A percentile compares a stretch with the other conserved stretches of the same genome.
These are phyloP conservation scores for Penicillium hordei DNA, from an alignment of 2,329 filamentous ascomycete species.

Conservation along the genomic window DNA sequence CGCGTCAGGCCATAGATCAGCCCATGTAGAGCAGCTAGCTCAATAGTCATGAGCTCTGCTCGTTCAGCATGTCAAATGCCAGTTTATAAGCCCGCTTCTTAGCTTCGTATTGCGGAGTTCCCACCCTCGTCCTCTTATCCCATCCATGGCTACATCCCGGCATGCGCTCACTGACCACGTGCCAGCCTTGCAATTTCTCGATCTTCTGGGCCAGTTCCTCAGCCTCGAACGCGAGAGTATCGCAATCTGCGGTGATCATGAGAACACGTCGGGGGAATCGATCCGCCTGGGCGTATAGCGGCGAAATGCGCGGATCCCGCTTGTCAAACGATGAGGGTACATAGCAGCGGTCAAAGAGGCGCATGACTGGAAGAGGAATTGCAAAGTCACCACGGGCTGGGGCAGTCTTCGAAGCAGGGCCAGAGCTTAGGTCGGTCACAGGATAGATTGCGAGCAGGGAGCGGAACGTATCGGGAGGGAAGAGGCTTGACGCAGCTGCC, in stretches of 20 bases:
- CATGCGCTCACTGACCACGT: constrained; percentile 36
- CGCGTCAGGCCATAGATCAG: constrained; percentile 3
- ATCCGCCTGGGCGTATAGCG: constrained; percentile 27
- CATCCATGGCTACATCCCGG: constrained; percentile 41
- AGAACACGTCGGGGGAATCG: constrained; percentile 32
- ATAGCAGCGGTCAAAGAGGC: constrained; percentile 34
- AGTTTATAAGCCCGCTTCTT: constrained; percentile 38
- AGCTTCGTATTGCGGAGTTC: constrained; percentile 29
- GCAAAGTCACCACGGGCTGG: constrained; percentile 23
- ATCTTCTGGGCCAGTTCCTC: constrained; percentile 32
- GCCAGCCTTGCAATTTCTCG: constrained; percentile 16
- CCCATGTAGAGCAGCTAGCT: neutral
- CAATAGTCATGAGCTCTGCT: neutral
- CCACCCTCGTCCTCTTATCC: constrained; percentile 36
- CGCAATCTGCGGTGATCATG: constrained; percentile 33
- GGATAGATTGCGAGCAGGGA: constrained; percentile 38
- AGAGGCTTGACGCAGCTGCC: constrained; percentile 30
- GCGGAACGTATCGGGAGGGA: constrained; percentile 33
- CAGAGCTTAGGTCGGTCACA: constrained; percentile 25
- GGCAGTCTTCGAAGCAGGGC: constrained; percentile 21
- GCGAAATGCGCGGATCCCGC: constrained; percentile 36
- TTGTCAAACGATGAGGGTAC: constrained; percentile 25
- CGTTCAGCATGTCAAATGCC: constrained; percentile 33
- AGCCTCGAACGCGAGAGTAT: constrained; percentile 32
- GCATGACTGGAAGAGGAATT: constrained; percentile 26